Base-by-base conservation (phyloP, 768 basidiomycete genomes). In the Lanmaoa pseudosensibilis region DNA sequence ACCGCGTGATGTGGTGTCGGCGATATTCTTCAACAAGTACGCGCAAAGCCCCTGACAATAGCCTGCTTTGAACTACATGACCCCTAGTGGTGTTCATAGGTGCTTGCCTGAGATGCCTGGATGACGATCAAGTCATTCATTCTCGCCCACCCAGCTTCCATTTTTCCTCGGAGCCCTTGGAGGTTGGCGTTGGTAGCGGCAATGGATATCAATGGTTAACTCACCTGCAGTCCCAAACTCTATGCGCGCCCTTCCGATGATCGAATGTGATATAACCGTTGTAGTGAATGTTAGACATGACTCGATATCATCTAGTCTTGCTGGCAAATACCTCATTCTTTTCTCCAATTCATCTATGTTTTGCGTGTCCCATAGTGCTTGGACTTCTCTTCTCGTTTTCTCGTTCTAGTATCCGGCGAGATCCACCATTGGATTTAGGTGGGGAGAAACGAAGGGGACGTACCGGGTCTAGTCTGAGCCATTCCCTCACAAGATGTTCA, bases 121-220 rank as follows among this genome's bases (percentile, higher is more conserved):
- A 90, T 85, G 50, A 93, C 75, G 46, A 84, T 89, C 54, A 95
- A 72, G 69, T 94, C 90, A 66, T 95, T 95, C 90, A 95, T 94
- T 53, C 89, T 81, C n/a, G 89, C 80, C 82, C 88, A 93, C 2
- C 93, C 93, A 9, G 92, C 92, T 62, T 90, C 87, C 93, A 95
- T 94, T 59, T 74, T 79, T 2, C 86, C 91, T 63, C 91, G 77
- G 21, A 93, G 75, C 50, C 92, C 92, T 67, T 88, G 59, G 5
- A 36, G 36, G 19, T 48, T 7, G 50, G 36, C 30, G 30, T 58
- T 48, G 21, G 56, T 34, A 25, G 40, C 23, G 23, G 32, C 27
- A 33, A 60, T 27, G 51, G 23, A 19, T 18, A 55, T 21, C 8
- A 16, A 49, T 23, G 23, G 40, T 33, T 4, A 27, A 56, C 70